These are phyloP conservation scores for Lipomyces starkeyi DNA, from an alignment of 805 yeast genomes.

Conservation along the genomic window DNA sequence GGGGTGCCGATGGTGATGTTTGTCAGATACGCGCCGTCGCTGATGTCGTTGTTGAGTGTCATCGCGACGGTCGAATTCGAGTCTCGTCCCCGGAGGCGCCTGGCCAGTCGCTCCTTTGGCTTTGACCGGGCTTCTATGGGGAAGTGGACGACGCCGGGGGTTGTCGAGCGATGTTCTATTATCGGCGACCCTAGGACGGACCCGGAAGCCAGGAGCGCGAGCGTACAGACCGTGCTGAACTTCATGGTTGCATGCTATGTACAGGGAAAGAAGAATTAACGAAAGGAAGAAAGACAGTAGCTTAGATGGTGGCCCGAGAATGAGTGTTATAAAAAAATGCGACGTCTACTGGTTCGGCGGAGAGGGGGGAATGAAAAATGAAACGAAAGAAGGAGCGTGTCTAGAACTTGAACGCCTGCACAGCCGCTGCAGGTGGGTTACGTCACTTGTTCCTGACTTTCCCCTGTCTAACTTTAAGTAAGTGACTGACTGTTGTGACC, in stretches of 20 bases:
- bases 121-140: neutral
- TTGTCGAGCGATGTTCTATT: neutral
- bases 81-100: neutral
- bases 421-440: neutral
- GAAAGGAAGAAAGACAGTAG: too few species aligned
- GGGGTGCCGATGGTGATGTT: slow-evolving; percentile 60
- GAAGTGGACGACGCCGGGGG: slow-evolving; percentile 7
- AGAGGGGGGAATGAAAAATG: neutral
- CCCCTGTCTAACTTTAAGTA: neutral
- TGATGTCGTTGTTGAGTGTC: slow-evolving; percentile 39
- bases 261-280: neutral
- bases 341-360: too few species aligned
- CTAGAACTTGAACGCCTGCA: neutral
- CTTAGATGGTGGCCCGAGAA: neutral
- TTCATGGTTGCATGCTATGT: neutral
- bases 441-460: neutral
- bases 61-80: slow-evolving; percentile 27
- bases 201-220: neutral
- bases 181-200: neutral
- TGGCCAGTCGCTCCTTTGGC: slow-evolving; percentile 3
- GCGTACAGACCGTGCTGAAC: neutral
- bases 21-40: slow-evolving; percentile 42
- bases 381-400: neutral
- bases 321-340: neutral
- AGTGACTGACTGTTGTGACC: neutral